Conservation (phyloP, 1,139 yeast species). For the Yamadazyma dushanensis region DNA sequence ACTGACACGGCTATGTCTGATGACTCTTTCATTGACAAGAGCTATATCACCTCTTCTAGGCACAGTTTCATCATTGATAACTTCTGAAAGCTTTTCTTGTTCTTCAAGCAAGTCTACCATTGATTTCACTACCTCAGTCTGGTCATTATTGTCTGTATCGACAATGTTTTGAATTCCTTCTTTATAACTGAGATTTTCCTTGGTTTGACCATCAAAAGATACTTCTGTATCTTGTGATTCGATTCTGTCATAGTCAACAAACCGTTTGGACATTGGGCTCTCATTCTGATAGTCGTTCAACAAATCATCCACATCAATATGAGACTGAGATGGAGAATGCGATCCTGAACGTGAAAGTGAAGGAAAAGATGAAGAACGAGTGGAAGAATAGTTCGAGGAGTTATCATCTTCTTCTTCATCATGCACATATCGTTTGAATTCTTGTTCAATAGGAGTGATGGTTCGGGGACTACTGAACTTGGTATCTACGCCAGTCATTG, state of each 20-base stretch:
- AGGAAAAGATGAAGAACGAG: conserved; percentile 10
- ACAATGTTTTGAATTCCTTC: not conserved
- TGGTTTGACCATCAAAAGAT: not conserved
- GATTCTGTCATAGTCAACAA: not conserved
- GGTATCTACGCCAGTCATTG: not conserved
- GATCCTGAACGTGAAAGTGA: conserved; percentile 8
- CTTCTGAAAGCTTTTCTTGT: conserved; percentile 4
- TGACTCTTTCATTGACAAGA: conserved; percentile 20
- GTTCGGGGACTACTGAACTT: conserved; percentile 5
- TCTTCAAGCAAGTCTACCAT: not conserved
- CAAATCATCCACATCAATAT: conserved; percentile 12
- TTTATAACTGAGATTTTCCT: not conserved
- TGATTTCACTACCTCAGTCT: not conserved
- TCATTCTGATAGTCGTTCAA: conserved; percentile 13
- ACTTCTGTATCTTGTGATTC: not conserved
- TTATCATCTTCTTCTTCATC: conserved; percentile 6
- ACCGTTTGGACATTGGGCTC: conserved; percentile 11
- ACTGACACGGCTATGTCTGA: conserved; percentile 18
- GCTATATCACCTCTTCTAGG: conserved; percentile 41
- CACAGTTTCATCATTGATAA: conserved; percentile 24
- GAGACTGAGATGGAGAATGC: conserved; percentile 3
- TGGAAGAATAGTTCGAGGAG: conserved; percentile 9
- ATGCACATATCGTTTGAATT: conserved; percentile 1
- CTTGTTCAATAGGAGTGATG: conserved; percentile 2
- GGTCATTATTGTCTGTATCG: no score